A percentile compares a stretch with the other conserved stretches of the same genome.
These are phyloP conservation scores for Paxillus rubicundulus DNA, from an alignment of 768 basidiomycete genomes.

Conservation along the genomic window DNA sequence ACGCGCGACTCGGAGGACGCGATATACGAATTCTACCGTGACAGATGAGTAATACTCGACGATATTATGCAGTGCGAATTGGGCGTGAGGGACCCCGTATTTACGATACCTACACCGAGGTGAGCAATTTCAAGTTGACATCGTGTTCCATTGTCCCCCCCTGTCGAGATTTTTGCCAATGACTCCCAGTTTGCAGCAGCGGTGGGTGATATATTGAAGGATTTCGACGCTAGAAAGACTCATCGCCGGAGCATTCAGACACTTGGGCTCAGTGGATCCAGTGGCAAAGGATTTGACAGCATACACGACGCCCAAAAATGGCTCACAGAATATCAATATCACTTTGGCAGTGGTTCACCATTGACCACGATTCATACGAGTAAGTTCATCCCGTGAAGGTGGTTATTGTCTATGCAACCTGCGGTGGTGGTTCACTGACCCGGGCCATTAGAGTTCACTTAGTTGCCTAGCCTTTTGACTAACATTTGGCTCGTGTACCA, in stretches of 20 bases:
- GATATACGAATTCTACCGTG: neutral
- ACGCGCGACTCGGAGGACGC: no score
- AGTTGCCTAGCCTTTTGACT: neutral
- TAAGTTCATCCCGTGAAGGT: constrained; percentile 9
- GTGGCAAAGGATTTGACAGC: constrained; percentile 33
- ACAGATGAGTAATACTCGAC: constrained; percentile 15
- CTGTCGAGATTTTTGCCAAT: neutral
- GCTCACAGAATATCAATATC: constrained; percentile 16
- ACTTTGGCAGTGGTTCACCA: constrained; percentile 4
- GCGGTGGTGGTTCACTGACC: no score
- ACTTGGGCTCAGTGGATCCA: constrained; percentile 29
- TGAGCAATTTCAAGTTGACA: constrained; percentile 13
- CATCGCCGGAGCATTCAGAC: constrained; percentile 16
- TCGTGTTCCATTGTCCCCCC: neutral
- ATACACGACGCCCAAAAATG: constrained; percentile 26
- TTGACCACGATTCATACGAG: constrained; percentile 14
- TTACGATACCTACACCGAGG: constrained; percentile 29
- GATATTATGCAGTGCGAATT: constrained; percentile 36
- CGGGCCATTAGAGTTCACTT: neutral
- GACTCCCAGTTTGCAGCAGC: constrained; percentile 22
- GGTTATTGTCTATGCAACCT: neutral
- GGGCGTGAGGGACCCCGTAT: constrained; percentile 33
- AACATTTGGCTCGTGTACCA: neutral
- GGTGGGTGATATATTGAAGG: constrained; percentile 12
- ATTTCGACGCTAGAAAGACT: neutral